phyloP scores from a whole-genome alignment of 192 early-diverging fungal species.

The Coemansia sp. region DNA sequence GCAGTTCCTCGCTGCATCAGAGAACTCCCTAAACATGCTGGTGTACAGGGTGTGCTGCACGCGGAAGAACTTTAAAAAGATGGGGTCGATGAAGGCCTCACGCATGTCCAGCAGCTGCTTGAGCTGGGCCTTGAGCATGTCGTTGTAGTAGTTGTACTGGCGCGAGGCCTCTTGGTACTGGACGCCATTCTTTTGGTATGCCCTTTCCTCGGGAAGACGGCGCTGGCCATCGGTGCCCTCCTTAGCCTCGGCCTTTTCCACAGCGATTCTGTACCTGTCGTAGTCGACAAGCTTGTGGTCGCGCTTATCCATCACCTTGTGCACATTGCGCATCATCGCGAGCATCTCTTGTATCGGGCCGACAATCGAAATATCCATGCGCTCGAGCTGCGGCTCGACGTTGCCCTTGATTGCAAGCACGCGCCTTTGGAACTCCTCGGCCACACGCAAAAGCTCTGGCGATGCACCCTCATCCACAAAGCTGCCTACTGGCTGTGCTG shows the following conservation, averaged over 20 bases:
- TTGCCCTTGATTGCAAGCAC: conserved; percentile 50
- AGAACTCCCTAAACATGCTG: conserved; percentile 61
- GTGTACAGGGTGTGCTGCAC: conserved; percentile 79
- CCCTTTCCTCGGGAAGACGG: conserved; percentile 62
- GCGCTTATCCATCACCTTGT: conserved; percentile 83
- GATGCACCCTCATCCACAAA: conserved; percentile 57
- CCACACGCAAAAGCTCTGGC: conserved; percentile 52
- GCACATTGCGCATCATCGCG: conserved; percentile 71
- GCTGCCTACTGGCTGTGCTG: conserved; percentile 46
- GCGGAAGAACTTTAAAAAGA: conserved; percentile 80
- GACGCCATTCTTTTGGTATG: conserved; percentile 66
- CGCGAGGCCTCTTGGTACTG: conserved; percentile 76
- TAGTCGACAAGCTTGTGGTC: conserved; percentile 92
- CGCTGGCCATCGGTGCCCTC: conserved; percentile 55
- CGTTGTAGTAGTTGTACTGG: conserved; percentile 84
- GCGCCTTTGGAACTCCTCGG: conserved; percentile 47
- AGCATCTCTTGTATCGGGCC: conserved; percentile 77
- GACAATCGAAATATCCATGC: conserved; percentile 76
- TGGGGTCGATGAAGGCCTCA: conserved; percentile 80
- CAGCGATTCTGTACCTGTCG: conserved; percentile 71
- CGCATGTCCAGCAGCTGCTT: conserved; percentile 73
- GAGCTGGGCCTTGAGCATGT: conserved; percentile 76
- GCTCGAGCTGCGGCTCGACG: conserved; percentile 66
- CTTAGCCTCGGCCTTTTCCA: conserved; percentile 76
- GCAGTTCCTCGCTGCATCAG: conserved; percentile 55